Evolutionary conservation across 139 green algal species (phyloP).

Genomic region (Chlamydomonas sp.): DNA sequence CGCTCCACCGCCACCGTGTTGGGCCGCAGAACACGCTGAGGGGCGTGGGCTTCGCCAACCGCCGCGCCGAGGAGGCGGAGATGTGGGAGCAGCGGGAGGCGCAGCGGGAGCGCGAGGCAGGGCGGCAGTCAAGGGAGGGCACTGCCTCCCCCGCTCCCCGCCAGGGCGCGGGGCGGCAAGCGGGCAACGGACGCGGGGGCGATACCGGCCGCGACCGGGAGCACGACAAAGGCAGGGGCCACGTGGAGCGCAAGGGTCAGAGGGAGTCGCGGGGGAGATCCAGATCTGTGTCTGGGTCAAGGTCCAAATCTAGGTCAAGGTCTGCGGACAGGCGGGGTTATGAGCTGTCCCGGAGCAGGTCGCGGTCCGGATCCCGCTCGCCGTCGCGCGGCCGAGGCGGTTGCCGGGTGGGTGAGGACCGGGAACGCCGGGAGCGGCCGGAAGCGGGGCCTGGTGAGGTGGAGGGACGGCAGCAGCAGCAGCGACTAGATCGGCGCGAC

Average conservation of each 20-base stretch:
- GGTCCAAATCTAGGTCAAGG: not conserved
- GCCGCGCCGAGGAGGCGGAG: constrained; percentile 58
- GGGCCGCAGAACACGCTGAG: constrained; percentile 61
- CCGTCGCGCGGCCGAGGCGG: no score
- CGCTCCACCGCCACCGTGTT: not conserved
- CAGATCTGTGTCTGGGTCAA: not conserved
- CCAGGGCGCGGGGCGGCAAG: not conserved
- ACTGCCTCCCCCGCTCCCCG: not conserved
- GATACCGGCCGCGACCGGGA: not conserved
- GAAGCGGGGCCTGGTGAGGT: not conserved
- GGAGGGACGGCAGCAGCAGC: not conserved
- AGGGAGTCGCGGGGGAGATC: not conserved
- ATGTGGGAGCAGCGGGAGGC: constrained; percentile 67
- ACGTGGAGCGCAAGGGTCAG: not conserved
- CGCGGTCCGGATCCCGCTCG: no score
- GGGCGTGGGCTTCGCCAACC: constrained; percentile 64
- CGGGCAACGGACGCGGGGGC: not conserved
- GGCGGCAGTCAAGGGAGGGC: not conserved
- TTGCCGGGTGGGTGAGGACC: no score
- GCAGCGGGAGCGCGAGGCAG: constrained; percentile 47
- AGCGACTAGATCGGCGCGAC: no score
- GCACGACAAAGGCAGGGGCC: not conserved
- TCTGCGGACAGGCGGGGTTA: not conserved
- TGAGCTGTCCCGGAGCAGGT: not conserved
- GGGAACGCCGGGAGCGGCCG: not conserved